These are phyloP conservation scores for Penstemon davidsonii DNA, from an alignment of 257 asterid genomes.

Conservation along the genomic window DNA sequence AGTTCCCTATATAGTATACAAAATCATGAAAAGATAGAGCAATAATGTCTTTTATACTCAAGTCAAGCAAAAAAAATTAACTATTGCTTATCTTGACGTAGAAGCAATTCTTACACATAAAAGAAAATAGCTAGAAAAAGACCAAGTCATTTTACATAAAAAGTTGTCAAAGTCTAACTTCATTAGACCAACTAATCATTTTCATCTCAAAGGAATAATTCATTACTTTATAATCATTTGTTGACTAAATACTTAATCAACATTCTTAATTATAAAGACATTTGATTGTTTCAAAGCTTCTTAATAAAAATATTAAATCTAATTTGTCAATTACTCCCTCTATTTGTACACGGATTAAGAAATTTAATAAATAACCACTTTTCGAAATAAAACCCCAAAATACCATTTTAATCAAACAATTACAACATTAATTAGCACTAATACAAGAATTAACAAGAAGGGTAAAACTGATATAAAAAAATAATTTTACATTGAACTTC, in stretches of 20 bases:
- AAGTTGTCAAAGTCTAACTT: constrained; percentile 1
- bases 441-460: too few species aligned
- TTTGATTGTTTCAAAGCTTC: constrained; percentile 20
- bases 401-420: too few species aligned
- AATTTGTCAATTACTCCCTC: background rate
- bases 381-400: too few species aligned
- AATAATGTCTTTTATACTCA: background rate
- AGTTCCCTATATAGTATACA: background rate
- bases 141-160: background rate
- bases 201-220: background rate
- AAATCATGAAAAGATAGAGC: too few species aligned
- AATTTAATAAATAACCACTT: too few species aligned
- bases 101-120: too few species aligned
- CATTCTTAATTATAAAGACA: constrained; percentile 6
- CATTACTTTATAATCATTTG: background rate
- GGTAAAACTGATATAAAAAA: too few species aligned
- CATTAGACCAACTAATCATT: background rate
- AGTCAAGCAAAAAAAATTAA: background rate
- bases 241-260: background rate
- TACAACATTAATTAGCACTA: too few species aligned
- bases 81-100: too few species aligned
- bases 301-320: background rate
- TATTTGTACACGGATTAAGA: too few species aligned
- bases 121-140: background rate
- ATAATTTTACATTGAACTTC: too few species aligned